phyloP scores from a whole-genome alignment of 768 basidiomycete species.

The Russula olivacea region DNA sequence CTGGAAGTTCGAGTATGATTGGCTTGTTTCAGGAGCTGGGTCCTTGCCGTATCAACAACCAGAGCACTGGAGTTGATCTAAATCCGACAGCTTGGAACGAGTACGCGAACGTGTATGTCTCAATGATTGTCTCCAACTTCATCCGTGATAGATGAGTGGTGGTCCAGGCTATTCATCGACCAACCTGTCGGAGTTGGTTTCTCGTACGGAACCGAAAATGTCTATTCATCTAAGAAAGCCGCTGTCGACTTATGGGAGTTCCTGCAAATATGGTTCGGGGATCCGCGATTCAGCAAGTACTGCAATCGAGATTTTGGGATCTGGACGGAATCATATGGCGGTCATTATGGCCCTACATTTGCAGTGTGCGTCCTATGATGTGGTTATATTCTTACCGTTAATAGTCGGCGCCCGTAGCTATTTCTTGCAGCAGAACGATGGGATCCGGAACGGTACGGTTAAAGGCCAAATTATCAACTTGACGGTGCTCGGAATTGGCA shows the following conservation, averaged over 20 bases:
- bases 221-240: slow-evolving; percentile 48
- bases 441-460: slow-evolving; percentile 43
- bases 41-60: slow-evolving; percentile 68
- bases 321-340: slow-evolving; percentile 55
- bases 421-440: slow-evolving; percentile 55
- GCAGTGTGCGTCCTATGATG: slow-evolving; percentile 28
- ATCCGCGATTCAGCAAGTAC: slow-evolving; percentile 48
- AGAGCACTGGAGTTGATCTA: slow-evolving; percentile 47
- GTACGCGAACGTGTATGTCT: slow-evolving; percentile 42
- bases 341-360: slow-evolving; percentile 38
- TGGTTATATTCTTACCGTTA: not conserved
- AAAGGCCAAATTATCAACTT: slow-evolving; percentile 49
- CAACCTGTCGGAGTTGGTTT: slow-evolving; percentile 60
- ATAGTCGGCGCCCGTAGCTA: slow-evolving; percentile 29
- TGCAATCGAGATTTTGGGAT: slow-evolving; percentile 45
- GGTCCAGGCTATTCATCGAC: slow-evolving; percentile 46
- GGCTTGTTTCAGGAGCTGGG: slow-evolving; percentile 92
- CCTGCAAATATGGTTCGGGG: slow-evolving; percentile 56
- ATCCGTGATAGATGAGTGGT: not conserved
- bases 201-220: slow-evolving; percentile 47
- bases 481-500: slow-evolving; percentile 56
- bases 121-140: not conserved
- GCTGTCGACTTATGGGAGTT: slow-evolving; percentile 57
- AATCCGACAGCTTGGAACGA: slow-evolving; percentile 57
- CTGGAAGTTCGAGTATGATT: slow-evolving; percentile 44